Conservation (phyloP, 2,329 filamentous ascomycete species). For the Furcasterigmium sp. region DNA sequence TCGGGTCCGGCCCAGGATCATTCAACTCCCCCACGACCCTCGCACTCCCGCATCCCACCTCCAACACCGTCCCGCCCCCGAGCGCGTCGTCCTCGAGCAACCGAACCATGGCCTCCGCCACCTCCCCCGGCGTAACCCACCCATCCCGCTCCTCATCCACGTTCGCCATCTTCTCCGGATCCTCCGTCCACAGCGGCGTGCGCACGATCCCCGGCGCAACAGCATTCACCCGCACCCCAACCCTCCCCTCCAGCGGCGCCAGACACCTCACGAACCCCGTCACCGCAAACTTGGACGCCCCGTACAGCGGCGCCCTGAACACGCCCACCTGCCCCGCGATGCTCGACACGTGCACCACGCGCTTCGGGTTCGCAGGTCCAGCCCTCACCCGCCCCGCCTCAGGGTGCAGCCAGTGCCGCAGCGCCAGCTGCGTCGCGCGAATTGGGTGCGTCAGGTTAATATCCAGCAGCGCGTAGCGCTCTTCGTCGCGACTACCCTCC, state of each 20-base stretch:
- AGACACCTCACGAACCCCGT: constrained; percentile 35
- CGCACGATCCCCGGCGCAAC: constrained; percentile 36
- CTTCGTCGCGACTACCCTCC: constrained; percentile 20
- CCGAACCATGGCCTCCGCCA: constrained; percentile 37
- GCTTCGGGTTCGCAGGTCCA: constrained; percentile 23
- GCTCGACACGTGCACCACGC: constrained; percentile 30
- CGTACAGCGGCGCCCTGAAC: constrained; percentile 30
- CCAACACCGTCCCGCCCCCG: constrained; percentile 34
- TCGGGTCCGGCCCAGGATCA: constrained; percentile 31
- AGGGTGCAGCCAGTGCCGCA: constrained; percentile 29
- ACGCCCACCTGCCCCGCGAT: constrained; percentile 28
- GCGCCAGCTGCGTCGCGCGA: constrained; percentile 31
- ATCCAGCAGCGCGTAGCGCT: constrained; percentile 28
- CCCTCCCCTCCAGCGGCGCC: constrained; percentile 27
- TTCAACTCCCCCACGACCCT: constrained; percentile 27
- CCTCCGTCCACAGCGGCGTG: constrained; percentile 40
- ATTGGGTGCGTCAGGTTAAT: constrained; percentile 38
- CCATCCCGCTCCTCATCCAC: constrained; percentile 26
- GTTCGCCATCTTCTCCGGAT: constrained; percentile 34
- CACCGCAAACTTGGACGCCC: constrained; percentile 31
- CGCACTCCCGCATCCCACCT: constrained; percentile 26
- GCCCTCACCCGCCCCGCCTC: constrained; percentile 8
- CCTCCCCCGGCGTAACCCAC: constrained; percentile 36
- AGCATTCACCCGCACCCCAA: constrained; percentile 33
- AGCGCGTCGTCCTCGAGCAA: constrained; percentile 26